Percentiles rank a stretch among this genome's conserved stretches.
Evolutionary conservation across 2,329 filamentous ascomycete genomes (phyloP).

Genomic region (Madurella fahalii): DNA sequence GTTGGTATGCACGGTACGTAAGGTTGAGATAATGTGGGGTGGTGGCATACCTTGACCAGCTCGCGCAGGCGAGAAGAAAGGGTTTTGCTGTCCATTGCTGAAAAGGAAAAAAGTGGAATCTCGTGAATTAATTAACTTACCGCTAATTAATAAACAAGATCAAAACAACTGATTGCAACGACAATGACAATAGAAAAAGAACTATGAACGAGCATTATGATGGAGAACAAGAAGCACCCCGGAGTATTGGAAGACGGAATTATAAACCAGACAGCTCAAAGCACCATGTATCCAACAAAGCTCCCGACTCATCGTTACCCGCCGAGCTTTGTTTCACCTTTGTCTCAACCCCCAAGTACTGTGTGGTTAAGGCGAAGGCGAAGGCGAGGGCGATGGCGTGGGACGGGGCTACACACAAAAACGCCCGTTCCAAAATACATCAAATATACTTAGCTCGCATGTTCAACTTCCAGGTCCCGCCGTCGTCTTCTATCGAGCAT

Average conservation of each 20-base stretch:
- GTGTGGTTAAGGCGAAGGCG: background rate
- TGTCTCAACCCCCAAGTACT: conserved; percentile 12
- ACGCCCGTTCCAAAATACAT: background rate
- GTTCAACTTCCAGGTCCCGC: no score
- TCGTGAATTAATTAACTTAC: background rate
- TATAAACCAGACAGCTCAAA: background rate
- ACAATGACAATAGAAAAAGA: background rate
- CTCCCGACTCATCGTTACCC: background rate
- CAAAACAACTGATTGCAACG: background rate
- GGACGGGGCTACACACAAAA: background rate
- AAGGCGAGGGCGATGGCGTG: background rate
- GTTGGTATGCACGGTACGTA: no score
- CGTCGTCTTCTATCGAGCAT: no score
- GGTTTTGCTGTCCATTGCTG: conserved; percentile 27
- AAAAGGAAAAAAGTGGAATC: background rate
- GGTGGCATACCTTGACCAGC: conserved; percentile 28
- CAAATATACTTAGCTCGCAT: background rate
- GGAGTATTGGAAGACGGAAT: no score
- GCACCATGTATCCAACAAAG: background rate
- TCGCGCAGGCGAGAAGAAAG: conserved; percentile 31
- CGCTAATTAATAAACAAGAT: background rate
- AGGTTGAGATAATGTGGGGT: no score
- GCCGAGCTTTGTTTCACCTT: conserved; percentile 18
- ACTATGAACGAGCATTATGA: no score
- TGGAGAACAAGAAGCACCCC: no score